phyloP scores from a whole-genome alignment of 1,139 yeast species.

The Hyphopichia burtonii region DNA sequence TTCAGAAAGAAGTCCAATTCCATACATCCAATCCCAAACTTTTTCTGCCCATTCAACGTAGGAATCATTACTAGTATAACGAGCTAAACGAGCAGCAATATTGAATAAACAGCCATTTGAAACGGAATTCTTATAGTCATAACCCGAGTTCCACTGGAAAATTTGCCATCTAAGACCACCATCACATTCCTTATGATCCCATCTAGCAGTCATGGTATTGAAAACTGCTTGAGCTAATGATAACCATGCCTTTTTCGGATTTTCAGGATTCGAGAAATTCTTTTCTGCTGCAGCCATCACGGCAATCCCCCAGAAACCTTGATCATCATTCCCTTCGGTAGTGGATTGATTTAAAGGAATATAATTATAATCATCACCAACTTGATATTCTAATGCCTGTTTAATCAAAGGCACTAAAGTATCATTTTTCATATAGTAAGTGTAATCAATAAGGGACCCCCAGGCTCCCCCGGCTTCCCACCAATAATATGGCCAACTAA shows the following conservation, averaged over 20 bases:
- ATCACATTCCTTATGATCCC: constrained; percentile 73
- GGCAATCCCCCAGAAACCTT: constrained; percentile 87
- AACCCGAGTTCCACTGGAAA: constrained; percentile 91
- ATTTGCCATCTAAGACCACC: constrained; percentile 98
- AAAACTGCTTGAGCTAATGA: constrained; percentile 77
- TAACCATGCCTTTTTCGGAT: constrained; percentile 53
- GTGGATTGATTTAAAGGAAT: constrained; percentile 74
- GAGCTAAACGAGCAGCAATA: constrained; percentile 80
- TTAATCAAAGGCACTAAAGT: constrained; percentile 56
- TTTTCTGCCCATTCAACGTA: constrained; percentile 79
- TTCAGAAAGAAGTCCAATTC: constrained; percentile 54
- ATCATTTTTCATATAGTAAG: constrained; percentile 60
- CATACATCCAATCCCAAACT: constrained; percentile 80
- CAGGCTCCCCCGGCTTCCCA: constrained; percentile 94
- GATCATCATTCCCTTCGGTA: constrained; percentile 90
- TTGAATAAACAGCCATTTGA: constrained; percentile 90
- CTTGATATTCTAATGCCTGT: constrained; percentile 61
- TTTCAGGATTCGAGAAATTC: constrained; percentile 63
- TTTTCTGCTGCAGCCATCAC: constrained; percentile 82
- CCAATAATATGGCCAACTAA: constrained; percentile 80
- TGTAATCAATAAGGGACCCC: constrained; percentile 72
- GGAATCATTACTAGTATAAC: constrained; percentile 72
- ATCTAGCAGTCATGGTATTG: constrained; percentile 84
- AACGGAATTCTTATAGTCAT: constrained; percentile 86
- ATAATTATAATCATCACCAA: constrained; percentile 65